Percentiles rank a stretch among this genome's conserved stretches.
These are phyloP conservation scores for Zasmidium citrigriseum DNA, from an alignment of 2,329 filamentous ascomycete species.

Conservation along the genomic window DNA sequence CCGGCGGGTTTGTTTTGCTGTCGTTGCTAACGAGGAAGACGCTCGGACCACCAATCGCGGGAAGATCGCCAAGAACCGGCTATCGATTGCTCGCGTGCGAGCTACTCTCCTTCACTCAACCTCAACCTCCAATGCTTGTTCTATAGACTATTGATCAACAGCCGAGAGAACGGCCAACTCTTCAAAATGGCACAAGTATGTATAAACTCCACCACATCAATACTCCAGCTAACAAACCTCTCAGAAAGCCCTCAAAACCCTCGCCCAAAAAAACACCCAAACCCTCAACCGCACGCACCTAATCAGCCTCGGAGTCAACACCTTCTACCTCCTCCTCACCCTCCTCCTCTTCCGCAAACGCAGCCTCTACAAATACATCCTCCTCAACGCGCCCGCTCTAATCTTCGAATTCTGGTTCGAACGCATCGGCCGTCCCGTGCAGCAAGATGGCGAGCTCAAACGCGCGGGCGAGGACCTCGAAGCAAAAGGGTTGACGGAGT, in stretches of 20 bases:
- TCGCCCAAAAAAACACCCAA: constrained; percentile 63
- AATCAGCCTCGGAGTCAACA: constrained; percentile 70
- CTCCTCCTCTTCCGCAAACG: constrained; percentile 57
- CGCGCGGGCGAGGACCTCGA: constrained; percentile 84
- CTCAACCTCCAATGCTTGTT: too few species aligned
- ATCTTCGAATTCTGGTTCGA: constrained; percentile 85
- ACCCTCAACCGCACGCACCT: constrained; percentile 81
- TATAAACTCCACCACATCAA: not conserved
- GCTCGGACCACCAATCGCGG: not conserved
- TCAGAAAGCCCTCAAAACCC: constrained; percentile 57
- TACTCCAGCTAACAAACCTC: not conserved
- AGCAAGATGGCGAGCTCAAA: constrained; percentile 66
- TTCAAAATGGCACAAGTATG: constrained; percentile 30
- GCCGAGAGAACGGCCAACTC: not conserved
- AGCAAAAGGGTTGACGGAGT: constrained; percentile 87
- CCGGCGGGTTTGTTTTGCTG: not conserved
- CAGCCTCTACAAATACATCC: constrained; percentile 64
- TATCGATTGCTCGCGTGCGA: not conserved
- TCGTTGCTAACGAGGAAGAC: not conserved
- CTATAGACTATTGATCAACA: not conserved
- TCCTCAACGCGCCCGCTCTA: constrained; percentile 74
- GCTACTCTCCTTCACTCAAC: not conserved
- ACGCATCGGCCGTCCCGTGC: constrained; percentile 75
- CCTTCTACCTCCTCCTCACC: constrained; percentile 72
- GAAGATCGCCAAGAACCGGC: not conserved